Conservation (phyloP, 2,329 filamentous ascomycete species). For the Onygenales sp. region DNA sequence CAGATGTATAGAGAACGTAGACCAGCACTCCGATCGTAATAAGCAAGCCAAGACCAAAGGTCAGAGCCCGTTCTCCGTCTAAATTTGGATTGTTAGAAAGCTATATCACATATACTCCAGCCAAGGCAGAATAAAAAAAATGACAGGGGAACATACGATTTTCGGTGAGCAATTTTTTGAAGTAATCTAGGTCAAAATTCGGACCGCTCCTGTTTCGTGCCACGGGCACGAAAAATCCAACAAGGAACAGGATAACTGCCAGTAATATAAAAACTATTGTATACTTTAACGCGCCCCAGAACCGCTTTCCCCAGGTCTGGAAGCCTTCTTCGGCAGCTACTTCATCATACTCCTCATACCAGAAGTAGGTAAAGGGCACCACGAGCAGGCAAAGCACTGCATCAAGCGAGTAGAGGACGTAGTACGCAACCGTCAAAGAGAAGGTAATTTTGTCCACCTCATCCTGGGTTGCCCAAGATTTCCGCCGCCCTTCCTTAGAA, state of each 20-base stretch:
- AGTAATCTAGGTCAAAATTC: constrained; percentile 79
- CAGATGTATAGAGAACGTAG: constrained; percentile 80
- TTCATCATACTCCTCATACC: constrained; percentile 95
- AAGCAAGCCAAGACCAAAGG: constrained; percentile 80
- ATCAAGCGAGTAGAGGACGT: constrained; percentile 84
- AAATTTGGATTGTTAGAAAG: constrained; percentile 8
- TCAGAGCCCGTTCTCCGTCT: constrained; percentile 84
- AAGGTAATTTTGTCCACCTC: constrained; percentile 67
- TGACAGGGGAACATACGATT: constrained; percentile 50
- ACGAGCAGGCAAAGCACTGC: constrained; percentile 79
- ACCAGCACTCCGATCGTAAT: constrained; percentile 77
- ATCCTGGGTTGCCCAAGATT: constrained; percentile 85
- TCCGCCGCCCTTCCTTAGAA: constrained; percentile 67
- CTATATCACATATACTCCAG: constrained; percentile 1
- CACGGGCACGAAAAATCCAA: constrained; percentile 89
- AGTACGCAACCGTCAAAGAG: constrained; percentile 83
- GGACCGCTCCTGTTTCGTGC: constrained; percentile 56
- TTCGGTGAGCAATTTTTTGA: constrained; percentile 71
- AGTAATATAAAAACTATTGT: constrained; percentile 72
- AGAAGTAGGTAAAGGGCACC: constrained; percentile 95
- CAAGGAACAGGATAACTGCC: constrained; percentile 71
- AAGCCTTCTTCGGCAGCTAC: constrained; percentile 71
- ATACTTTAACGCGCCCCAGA: constrained; percentile 84
- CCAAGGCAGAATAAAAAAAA: neutral
- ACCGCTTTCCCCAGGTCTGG: constrained; percentile 58